Base-by-base conservation (phyloP, 202 grass and related monocot species). In the Elaeis oleifera region DNA sequence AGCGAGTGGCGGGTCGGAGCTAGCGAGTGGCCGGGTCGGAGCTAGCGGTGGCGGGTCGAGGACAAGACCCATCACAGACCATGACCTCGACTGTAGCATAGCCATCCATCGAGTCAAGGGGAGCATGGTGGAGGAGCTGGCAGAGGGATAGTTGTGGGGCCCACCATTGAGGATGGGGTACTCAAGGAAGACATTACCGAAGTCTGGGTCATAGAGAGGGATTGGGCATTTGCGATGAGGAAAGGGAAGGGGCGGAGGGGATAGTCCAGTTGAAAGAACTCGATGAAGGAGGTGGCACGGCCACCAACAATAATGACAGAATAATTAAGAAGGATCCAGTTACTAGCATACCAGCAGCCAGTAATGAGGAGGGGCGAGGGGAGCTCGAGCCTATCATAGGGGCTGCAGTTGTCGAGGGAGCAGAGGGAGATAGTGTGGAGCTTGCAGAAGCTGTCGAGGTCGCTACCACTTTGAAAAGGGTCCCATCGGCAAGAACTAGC, bases 111-210 rank as follows among this genome's bases (percentile, higher is more conserved):
- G 58, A 9, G 16, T 52, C 25, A 8, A 72, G 58, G 0, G 69
- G 4, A 72, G 69, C 58, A 72, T 72, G 18, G 39, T n/a, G 13
- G 69, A 72, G 50, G 58, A 72, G 26, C 58, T 58, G 13, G 48
- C 24, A 14, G 58, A 72, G 11, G 69, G 69, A 49, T 72, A 72
- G 58, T 61, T 72, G 23, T 48, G 24, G 2, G 69, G 69, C n/a
- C 58, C 69, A 1, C 58, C 69, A 1, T 60, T 48, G 23, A 72
- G 69, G 16, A 13, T 4, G 1, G 69, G 58, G 48, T 61, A 72
- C 56, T 62, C 39, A 1, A 23, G 49, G 57, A 72, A 16, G 58
- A 72, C 49, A 7, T 72, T 44, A 20, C 20, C 20, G 20, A 0
- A 20, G 20, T 20, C 20, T 20, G 20, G 20, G 20, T 20, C 20